phyloP scores from a whole-genome alignment of 2,329 filamentous ascomycete species.

The Leptographium radiaticola region DNA sequence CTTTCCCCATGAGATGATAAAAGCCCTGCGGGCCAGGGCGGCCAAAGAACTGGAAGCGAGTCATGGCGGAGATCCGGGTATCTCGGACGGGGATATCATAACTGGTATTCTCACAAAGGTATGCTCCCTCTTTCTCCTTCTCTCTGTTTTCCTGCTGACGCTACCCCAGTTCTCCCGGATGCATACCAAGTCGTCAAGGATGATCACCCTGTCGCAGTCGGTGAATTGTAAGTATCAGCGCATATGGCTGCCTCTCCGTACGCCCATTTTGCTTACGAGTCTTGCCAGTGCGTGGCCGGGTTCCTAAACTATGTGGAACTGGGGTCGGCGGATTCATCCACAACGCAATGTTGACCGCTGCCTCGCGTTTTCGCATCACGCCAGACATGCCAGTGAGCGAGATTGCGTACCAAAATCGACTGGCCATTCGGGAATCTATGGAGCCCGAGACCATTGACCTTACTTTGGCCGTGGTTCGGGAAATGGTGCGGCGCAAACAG shows the following conservation, averaged over 20 bases:
- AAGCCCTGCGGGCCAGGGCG: neutral
- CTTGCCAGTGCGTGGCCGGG: conserved; percentile 3
- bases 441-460: neutral
- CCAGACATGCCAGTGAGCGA: neutral
- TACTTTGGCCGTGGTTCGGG: neutral
- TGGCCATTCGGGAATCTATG: neutral
- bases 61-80: neutral
- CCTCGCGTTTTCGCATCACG: neutral
- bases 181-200: neutral
- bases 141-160: neutral
- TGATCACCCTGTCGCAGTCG: neutral
- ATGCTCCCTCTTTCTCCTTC: neutral
- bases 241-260: neutral
- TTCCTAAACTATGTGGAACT: neutral
- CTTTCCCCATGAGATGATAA: neutral
- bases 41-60: neutral
- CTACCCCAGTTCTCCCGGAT: neutral
- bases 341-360: neutral
- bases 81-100: conserved; percentile 4
- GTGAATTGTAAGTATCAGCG: neutral
- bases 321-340: conserved; percentile 1
- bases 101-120: neutral
- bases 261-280: neutral
- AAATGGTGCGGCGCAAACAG: conserved; percentile 4
- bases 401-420: conserved; percentile 3